Base-by-base conservation (phyloP, 2,329 filamentous ascomycete species). In the Monosporascus sp. region DNA sequence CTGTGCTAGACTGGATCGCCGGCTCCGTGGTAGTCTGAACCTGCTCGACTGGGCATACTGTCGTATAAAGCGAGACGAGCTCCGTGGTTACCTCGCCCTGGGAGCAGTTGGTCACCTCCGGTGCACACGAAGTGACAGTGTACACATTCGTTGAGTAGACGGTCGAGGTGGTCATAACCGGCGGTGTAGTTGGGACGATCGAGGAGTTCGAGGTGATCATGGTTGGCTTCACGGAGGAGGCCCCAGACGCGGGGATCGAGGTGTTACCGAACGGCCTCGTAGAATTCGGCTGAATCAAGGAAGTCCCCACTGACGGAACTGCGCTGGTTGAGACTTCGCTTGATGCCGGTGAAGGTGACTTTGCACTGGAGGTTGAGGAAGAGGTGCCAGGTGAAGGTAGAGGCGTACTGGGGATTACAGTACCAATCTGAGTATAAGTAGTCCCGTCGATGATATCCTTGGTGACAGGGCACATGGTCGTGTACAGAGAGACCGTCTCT, bases 401-500 rank as follows among this genome's bases (percentile, higher is more conserved):
- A 16, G 56, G 6, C 11, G 58, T 35, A 9, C 52, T 52, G 7
- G 51, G 54, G 14, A 46, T 50, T 5, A 49, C 51, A 20, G 44
- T 37, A 19, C 49, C 43, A 9, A 53, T 54, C 50, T 58, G 60
- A 45, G 55, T 58, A 22, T 55, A 66, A 1, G 64, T 66, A 35
- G 52, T 64, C 9, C 60, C 63, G 51, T 66, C 64, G 40, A 66
- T 54, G n/a, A 66, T 35, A n/a, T 63, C 65, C 8, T 64, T 55
- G 14, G 64, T 66, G 11, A 68, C 58, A n/a, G 66, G 65, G 41
- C 64, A 68, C 38, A 68, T 51, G 3, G 66, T 68, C 5, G 66
- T 68, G 37, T 66, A 68, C 17, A 63, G 37, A 14, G 65, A 67
- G 11, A 66, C 54, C 22, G 58, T 58, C 38, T 68, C 60, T 9